A percentile compares a stretch with the other conserved stretches of the same genome.
Conservation (phyloP, 1,139 yeast species). For the Chernovozyma sophiae-reginae region DNA sequence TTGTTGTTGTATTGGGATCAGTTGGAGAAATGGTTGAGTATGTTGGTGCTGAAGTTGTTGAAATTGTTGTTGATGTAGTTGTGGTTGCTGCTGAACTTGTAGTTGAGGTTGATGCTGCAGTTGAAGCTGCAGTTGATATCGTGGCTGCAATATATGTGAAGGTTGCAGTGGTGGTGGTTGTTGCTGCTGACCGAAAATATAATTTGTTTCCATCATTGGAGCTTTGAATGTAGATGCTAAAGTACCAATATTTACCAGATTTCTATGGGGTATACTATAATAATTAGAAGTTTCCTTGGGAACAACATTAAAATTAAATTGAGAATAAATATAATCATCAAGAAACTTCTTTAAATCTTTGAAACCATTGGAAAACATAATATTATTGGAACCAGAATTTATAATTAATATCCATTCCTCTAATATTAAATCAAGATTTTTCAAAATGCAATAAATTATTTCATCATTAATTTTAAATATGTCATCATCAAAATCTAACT, state of each 20-base stretch:
- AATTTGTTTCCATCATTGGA: neutral
- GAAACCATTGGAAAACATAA: conserved; percentile 4
- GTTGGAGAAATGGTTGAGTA: neutral
- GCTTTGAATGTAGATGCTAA: neutral
- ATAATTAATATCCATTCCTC: conserved; percentile 21
- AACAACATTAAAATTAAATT: conserved; percentile 3
- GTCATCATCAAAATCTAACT: conserved; percentile 10
- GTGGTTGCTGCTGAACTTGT: conserved; percentile 1
- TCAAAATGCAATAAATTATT: conserved; percentile 9
- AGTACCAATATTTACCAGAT: conserved; percentile 6
- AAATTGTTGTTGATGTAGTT: neutral
- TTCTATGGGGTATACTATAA: conserved; percentile 6
- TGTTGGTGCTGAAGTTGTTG: conserved; percentile 1
- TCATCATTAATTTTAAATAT: conserved; percentile 5
- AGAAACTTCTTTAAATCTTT: conserved; percentile 5
- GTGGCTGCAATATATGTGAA: neutral
- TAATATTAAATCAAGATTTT: conserved; percentile 15
- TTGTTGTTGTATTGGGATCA: neutral
- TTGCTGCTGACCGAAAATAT: conserved; percentile 1
- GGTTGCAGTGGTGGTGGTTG: neutral
- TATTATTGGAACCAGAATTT: conserved; percentile 3
- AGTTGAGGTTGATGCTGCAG: neutral
- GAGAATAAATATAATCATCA: conserved; percentile 7
- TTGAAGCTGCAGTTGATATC: neutral
- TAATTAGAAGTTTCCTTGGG: neutral